phyloP scores from a whole-genome alignment of 2,329 filamentous ascomycete genomes.

The Onygenales sp. region DNA sequence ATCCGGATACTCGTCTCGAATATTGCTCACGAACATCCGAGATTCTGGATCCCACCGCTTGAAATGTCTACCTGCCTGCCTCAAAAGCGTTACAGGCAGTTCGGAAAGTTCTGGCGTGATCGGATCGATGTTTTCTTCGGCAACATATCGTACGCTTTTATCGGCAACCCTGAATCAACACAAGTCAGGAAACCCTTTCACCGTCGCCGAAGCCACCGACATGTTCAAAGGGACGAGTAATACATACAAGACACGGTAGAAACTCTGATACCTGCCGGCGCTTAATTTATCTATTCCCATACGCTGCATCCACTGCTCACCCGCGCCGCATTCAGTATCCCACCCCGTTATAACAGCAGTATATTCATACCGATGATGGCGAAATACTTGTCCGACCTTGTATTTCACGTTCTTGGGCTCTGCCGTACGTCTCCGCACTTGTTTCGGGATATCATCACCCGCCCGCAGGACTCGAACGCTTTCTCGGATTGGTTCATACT shows the following conservation, averaged over 20 bases:
- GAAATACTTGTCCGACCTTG: conserved; percentile 73
- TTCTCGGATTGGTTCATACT: conserved; percentile 45
- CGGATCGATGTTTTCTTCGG: conserved; percentile 71
- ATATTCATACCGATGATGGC: conserved; percentile 69
- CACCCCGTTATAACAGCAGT: conserved; percentile 81
- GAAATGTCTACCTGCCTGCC: conserved; percentile 74
- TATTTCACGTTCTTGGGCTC: conserved; percentile 47
- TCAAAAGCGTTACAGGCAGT: conserved; percentile 45
- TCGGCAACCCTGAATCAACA: conserved; percentile 48
- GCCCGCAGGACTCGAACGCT: conserved; percentile 47
- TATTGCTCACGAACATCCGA: conserved; percentile 73
- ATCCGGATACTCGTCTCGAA: conserved; percentile 74
- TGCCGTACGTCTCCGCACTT: conserved; percentile 27
- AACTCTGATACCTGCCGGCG: conserved; percentile 57
- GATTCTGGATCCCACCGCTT: conserved; percentile 65
- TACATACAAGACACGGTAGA: conserved; percentile 80
- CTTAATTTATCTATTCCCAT: conserved; percentile 54
- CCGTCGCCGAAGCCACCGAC: conserved; percentile 8
- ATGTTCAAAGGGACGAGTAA: background rate
- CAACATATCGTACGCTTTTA: conserved; percentile 61
- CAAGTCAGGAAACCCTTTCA: conserved; percentile 10
- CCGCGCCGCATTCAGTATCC: conserved; percentile 52
- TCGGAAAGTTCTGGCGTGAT: conserved; percentile 44
- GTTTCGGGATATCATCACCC: conserved; percentile 47
- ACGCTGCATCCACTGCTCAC: conserved; percentile 53